Percentiles rank a stretch among this genome's conserved stretches.
Conservation (phyloP, 768 basidiomycete species). For the Macrolepiota fuliginosa region DNA sequence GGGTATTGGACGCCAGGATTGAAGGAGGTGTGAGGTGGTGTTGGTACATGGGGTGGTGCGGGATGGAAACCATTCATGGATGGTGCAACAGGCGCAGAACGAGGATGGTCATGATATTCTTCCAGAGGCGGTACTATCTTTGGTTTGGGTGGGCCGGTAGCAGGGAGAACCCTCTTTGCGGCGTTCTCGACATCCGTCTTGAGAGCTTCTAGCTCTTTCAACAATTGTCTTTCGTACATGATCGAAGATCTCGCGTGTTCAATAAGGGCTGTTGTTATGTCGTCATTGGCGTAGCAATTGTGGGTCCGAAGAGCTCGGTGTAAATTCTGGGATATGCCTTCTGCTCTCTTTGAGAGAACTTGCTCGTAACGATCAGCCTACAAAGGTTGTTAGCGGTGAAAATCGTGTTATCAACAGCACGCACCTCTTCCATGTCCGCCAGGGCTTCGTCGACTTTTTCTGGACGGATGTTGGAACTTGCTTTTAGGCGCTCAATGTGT, state of each 20-base stretch:
- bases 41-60: conserved; percentile 21
- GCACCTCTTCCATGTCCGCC: conserved; percentile 90
- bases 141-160: conserved; percentile 59
- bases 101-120: conserved; percentile 42
- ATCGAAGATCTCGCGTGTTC: conserved; percentile 92
- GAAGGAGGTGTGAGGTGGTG: conserved; percentile 34
- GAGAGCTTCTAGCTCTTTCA: conserved; percentile 86
- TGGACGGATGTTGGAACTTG: conserved; percentile 80
- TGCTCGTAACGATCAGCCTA: conserved; percentile 92
- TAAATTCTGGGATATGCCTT: conserved; percentile 92
- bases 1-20: conserved; percentile 22
- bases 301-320: conserved; percentile 85
- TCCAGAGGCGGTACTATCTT: conserved; percentile 61
- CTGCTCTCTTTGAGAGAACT: conserved; percentile 77
- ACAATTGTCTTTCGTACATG: conserved; percentile 86
- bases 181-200: conserved; percentile 72
- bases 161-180: conserved; percentile 52
- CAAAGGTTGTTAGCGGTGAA: conserved; percentile 11
- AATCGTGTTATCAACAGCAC: conserved; percentile 14
- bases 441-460: conserved; percentile 88
- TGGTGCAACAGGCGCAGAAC: conserved; percentile 29
- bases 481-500: conserved; percentile 85
- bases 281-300: conserved; percentile 84
- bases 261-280: conserved; percentile 84
- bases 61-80: conserved; percentile 32